These are phyloP conservation scores for Epichloe sylvatica DNA, from an alignment of 2,329 filamentous ascomycete genomes.

Conservation along the genomic window DNA sequence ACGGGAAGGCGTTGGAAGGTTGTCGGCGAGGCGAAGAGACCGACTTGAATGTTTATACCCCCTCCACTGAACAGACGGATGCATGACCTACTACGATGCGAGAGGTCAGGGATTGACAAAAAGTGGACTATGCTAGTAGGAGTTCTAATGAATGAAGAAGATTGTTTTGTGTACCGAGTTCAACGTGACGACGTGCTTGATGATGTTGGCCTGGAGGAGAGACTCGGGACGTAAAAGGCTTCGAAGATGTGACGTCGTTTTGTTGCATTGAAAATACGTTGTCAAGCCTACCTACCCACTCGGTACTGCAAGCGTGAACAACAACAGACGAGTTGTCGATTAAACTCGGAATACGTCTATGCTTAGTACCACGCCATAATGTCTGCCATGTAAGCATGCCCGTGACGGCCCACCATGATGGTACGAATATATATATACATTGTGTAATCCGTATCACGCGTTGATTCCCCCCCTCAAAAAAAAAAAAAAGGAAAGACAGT, in stretches of 20 bases:
- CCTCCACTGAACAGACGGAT: conserved; percentile 15
- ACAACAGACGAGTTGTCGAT: no score
- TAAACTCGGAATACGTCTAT: no score
- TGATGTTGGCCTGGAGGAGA: neutral
- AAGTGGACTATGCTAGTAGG: conserved; percentile 20
- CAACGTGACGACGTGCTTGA: neutral
- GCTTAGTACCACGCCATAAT: no score
- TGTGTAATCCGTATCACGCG: no score
- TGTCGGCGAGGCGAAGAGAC: conserved; percentile 21
- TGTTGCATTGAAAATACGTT: neutral
- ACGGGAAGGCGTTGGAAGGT: conserved; percentile 25
- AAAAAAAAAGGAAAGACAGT: no score
- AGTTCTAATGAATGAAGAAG: conserved; percentile 19
- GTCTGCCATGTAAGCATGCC: no score
- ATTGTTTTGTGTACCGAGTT: neutral
- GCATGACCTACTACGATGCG: conserved; percentile 20
- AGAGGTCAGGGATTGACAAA: conserved; percentile 22
- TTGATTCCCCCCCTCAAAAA: no score
- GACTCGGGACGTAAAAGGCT: no score
- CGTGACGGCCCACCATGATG: no score
- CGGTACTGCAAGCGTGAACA: no score
- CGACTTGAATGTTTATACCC: conserved; percentile 28
- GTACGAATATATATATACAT: no score
- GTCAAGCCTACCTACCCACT: no score
- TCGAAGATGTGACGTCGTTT: neutral